phyloP scores from a whole-genome alignment of 1,139 yeast species.

The Suhomyces terraborum region DNA sequence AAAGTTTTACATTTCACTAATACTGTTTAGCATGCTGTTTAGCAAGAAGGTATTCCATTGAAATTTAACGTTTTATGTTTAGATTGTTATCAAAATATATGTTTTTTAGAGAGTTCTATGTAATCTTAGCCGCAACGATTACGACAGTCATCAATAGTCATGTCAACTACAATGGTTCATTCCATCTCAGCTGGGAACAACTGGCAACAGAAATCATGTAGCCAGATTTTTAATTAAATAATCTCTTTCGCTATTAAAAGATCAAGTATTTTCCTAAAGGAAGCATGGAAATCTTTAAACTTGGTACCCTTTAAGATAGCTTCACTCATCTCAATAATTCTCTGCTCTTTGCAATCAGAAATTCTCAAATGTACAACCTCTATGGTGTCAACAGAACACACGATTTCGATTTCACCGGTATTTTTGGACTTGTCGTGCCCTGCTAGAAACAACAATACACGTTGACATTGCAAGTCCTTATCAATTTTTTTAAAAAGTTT shows the following conservation, averaged over 20 bases:
- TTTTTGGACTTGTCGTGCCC: slow-evolving; percentile 1
- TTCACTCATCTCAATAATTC: slow-evolving; percentile 15
- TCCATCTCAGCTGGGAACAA: too few relatives aligned
- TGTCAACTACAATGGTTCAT: too few relatives aligned
- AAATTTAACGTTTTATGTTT: slow-evolving; percentile 13
- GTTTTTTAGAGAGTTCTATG: slow-evolving; percentile 1
- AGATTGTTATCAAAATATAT: slow-evolving; percentile 10
- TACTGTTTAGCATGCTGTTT: too few relatives aligned
- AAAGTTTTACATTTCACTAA: slow-evolving; percentile 9
- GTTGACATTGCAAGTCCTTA: slow-evolving; percentile 30
- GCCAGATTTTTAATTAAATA: slow-evolving; percentile 5
- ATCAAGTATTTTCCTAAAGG: slow-evolving; percentile 20
- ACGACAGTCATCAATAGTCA: too few relatives aligned
- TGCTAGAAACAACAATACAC: slow-evolving; percentile 19
- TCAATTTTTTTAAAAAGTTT: slow-evolving; percentile 19
- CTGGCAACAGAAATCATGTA: too few relatives aligned
- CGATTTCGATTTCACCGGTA: slow-evolving; percentile 21
- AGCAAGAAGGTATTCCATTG: slow-evolving; percentile 4
- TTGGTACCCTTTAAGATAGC: slow-evolving; percentile 21
- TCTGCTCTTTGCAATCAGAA: slow-evolving; percentile 3
- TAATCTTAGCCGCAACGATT: not conserved
- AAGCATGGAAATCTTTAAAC: slow-evolving; percentile 22
- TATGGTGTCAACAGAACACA: slow-evolving; percentile 22
- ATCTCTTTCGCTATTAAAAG: slow-evolving; percentile 16
- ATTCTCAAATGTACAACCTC: slow-evolving; percentile 17